These are phyloP conservation scores for Blastocystis sp. DNA, from an alignment of 352 stramenopile species.

Conservation along the genomic window DNA sequence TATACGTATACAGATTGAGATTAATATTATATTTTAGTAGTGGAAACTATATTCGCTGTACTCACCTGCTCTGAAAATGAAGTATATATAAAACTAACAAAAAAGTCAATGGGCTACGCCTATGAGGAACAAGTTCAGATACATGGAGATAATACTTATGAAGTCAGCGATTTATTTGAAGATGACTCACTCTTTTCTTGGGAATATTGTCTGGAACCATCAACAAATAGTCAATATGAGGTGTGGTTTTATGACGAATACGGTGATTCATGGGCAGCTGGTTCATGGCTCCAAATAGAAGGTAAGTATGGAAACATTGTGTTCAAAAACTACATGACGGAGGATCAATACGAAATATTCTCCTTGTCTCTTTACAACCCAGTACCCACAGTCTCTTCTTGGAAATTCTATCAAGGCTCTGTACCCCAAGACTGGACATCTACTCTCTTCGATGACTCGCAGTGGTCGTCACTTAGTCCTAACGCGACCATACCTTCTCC, in stretches of 20 bases:
- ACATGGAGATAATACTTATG: not conserved
- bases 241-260: not conserved
- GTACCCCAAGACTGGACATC: not conserved
- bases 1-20: too few relatives aligned
- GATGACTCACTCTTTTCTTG: not conserved
- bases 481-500: not conserved
- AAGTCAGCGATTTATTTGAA: not conserved
- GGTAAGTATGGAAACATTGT: slow-evolving; percentile 11
- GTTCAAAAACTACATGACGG: slow-evolving; percentile 23
- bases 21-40: too few relatives aligned
- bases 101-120: not conserved
- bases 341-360: not conserved
- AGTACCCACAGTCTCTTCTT: not conserved
- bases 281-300: not conserved
- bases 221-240: not conserved
- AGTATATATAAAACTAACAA: slow-evolving; percentile 9
- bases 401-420: not conserved
- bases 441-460: not conserved
- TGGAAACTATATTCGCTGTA: too few relatives aligned
- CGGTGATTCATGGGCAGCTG: not conserved
- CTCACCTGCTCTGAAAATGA: not conserved
- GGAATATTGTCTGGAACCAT: not conserved
- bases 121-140: not conserved
- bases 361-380: slow-evolving; percentile 21
- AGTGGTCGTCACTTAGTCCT: not conserved